Evolutionary conservation across 208 protist genomes (phyloP).

Genomic region (Cochliopodium minus): DNA sequence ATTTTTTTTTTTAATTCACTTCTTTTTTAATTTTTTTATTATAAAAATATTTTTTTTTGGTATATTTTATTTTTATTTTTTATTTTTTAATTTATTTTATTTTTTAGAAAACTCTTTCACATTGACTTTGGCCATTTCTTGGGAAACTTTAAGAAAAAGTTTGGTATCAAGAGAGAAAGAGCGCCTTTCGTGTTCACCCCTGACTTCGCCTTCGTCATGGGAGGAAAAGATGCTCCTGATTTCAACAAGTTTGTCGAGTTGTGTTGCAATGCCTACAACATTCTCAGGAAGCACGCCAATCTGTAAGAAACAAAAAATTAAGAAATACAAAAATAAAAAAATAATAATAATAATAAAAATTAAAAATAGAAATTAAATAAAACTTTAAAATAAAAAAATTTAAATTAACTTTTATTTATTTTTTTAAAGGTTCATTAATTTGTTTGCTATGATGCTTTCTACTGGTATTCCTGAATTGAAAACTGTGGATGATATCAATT

Average conservation of each 20-base stretch:
- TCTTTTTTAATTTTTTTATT: too few relatives aligned
- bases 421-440: constrained; percentile 60
- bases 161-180: constrained; percentile 72
- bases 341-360: too few relatives aligned
- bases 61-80: too few relatives aligned
- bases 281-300: constrained; percentile 43
- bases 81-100: too few relatives aligned
- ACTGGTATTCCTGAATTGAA: constrained; percentile 66
- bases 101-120: constrained; percentile 66
- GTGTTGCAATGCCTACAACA: constrained; percentile 47
- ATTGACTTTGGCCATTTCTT: constrained; percentile 90
- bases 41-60: too few relatives aligned
- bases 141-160: constrained; percentile 80
- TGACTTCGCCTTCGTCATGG: constrained; percentile 52
- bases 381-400: too few relatives aligned
- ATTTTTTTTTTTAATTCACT: too few relatives aligned
- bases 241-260: constrained; percentile 54
- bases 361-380: too few relatives aligned
- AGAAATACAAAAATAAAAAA: too few relatives aligned
- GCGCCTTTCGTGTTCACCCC: constrained; percentile 70
- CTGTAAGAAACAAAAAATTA: too few relatives aligned
- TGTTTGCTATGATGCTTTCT: constrained; percentile 62
- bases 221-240: constrained; percentile 34
- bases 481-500: constrained; percentile 49
- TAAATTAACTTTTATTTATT: too few relatives aligned